Base-by-base conservation (phyloP, 208 protist species). In the Jaenimonas drosophilae region DNA sequence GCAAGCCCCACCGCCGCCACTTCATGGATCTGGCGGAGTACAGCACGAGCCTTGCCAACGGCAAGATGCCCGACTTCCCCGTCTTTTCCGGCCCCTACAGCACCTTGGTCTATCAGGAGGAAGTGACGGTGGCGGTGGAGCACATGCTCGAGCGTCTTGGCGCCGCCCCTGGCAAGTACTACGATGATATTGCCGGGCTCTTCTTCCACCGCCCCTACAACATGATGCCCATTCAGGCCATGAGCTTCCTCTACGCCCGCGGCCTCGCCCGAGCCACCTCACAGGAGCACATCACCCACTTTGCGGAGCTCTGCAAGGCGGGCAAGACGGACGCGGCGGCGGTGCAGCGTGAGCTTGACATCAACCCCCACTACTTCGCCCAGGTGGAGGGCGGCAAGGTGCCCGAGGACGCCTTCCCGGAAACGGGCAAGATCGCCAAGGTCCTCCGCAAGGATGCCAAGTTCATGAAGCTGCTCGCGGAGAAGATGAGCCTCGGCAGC, bases 151-250 rank as follows among this genome's bases (percentile, higher is more conserved):
- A 53, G 36, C 76, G 76, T 39, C 70, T 94, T 17, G 45, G 64
- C 16, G 43, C 63, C 42, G 41, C 59, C 14, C 70, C 86, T 2
- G 73, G 76, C 38, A 75, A 86, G 54, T 91, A 87, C 64, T 94
- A 91, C 65, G 76, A 91, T 46, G 69, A 83, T 24, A 73, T 94
- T 52, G 40, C 76, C 27, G 77, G 72, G 24, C 68, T 94, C 50
- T 94, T 94, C 71, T 91, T 94, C 61, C 86, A 94, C 58, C 86
- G 86, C 43, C 86, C 86, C 21, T 94, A 91, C 65, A 81, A 91
- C 62, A 91, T 94, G 86, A 94, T 94, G 86, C 86, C 86, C 7
- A 83, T 94, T 49, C 81, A 91, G 59, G 86, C 86, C 39, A 89
- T 91, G 76, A 79, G 72, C 34, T 89, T 89, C 53, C 69, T 94